A percentile compares a stretch with the other conserved stretches of the same genome.
Evolutionary conservation across 1,284 basidiomycete genomes (phyloP).

Genomic region (Schizophyllum amplum): DNA sequence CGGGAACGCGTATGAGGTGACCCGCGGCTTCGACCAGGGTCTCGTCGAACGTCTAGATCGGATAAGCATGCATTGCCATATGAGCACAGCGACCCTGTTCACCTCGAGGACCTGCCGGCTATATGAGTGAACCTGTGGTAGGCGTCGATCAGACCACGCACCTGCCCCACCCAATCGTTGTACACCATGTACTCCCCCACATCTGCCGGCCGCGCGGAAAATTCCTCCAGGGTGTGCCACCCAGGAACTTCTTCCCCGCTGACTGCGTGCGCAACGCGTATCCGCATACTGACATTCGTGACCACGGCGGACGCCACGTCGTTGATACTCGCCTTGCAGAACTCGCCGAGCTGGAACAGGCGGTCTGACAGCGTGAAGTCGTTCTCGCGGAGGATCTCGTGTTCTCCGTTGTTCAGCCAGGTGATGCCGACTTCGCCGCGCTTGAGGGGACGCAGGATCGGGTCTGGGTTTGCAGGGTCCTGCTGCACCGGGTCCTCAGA

Average conservation of each 20-base stretch:
- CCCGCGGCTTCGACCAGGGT: constrained; percentile 59
- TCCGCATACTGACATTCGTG: constrained; percentile 50
- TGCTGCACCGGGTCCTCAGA: constrained; percentile 53
- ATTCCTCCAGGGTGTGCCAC: constrained; percentile 55
- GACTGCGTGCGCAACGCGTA: constrained; percentile 70
- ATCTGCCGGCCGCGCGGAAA: constrained; percentile 55
- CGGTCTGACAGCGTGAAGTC: constrained; percentile 74
- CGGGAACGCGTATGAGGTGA: constrained; percentile 60
- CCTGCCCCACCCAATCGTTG: constrained; percentile 88
- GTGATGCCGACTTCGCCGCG: constrained; percentile 67
- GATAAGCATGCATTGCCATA: constrained; percentile 16
- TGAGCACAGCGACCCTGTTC: constrained; percentile 5
- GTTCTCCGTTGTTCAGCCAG: constrained; percentile 18
- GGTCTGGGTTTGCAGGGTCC: constrained; percentile 40
- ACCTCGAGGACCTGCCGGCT: neutral
- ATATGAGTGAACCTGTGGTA: constrained; percentile 3
- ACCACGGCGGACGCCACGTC: constrained; percentile 78
- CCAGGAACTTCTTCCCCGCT: constrained; percentile 51
- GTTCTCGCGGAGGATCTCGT: constrained; percentile 68
- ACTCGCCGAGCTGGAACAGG: constrained; percentile 72
- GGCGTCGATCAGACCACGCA: constrained; percentile 24
- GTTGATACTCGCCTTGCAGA: constrained; percentile 73
- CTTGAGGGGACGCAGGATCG: constrained; percentile 66
- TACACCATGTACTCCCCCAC: constrained; percentile 78
- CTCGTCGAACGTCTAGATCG: constrained; percentile 65